phyloP scores from a whole-genome alignment of 768 basidiomycete genomes.

The Russula dissimulans region DNA sequence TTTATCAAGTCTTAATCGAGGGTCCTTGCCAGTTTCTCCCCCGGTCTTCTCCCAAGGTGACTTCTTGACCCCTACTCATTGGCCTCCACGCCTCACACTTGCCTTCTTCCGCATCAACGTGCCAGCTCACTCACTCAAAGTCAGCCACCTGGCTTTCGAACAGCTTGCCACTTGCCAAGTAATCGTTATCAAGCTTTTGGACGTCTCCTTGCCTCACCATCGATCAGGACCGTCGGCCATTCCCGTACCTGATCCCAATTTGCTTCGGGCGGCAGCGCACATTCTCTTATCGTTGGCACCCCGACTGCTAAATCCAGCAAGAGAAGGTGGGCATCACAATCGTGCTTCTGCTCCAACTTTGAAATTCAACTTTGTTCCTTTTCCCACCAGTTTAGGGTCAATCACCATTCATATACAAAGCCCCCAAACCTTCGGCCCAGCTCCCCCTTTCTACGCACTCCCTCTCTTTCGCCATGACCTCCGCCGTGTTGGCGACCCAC shows the following conservation, averaged over 20 bases:
- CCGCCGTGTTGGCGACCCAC: slow-evolving; percentile 16
- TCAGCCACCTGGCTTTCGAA: slow-evolving; percentile 15
- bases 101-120: neutral
- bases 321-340: slow-evolving; percentile 10
- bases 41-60: neutral
- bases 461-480: slow-evolving; percentile 7
- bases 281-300: slow-evolving; percentile 4
- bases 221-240: slow-evolving; percentile 4
- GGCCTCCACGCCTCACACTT: neutral
- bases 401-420: slow-evolving; percentile 14
- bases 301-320: slow-evolving; percentile 1
- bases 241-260: neutral
- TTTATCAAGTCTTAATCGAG: slow-evolving; percentile 13
- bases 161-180: neutral
- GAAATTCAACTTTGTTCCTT: slow-evolving; percentile 14
- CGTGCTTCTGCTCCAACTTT: slow-evolving; percentile 9
- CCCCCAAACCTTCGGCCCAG: neutral
- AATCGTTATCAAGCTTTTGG: slow-evolving; percentile 5
- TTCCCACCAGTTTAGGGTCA: slow-evolving; percentile 12
- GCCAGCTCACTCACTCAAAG: slow-evolving; percentile 13
- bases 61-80: neutral
- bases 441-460: neutral
- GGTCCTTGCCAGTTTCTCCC: neutral
- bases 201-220: neutral
- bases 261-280: neutral